These are phyloP conservation scores for Micractinium conductrix DNA, from an alignment of 139 green algal genomes.

Conservation along the genomic window DNA sequence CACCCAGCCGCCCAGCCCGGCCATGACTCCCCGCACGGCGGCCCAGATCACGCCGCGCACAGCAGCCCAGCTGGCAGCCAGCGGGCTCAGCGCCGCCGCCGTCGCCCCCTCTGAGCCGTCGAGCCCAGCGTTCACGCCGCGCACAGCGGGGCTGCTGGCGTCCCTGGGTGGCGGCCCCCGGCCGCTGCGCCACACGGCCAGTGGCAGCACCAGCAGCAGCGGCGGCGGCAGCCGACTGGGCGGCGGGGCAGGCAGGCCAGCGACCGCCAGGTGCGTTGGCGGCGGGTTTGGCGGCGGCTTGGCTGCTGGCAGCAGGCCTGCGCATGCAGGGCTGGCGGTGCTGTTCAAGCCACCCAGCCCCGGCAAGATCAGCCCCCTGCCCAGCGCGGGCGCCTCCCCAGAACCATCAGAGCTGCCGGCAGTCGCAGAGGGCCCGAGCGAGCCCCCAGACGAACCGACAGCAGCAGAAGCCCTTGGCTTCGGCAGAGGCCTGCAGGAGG, in stretches of 20 bases:
- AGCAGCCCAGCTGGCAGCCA: background rate
- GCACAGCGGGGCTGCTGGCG: background rate
- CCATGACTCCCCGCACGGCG: too few relatives aligned
- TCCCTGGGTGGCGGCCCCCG: background rate
- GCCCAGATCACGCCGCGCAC: too few relatives aligned
- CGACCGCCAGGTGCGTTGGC: background rate
- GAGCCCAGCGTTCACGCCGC: background rate
- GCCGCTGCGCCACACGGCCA: background rate
- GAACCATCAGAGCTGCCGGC: background rate
- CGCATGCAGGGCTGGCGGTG: background rate
- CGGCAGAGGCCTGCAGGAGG: background rate
- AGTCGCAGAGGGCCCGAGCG: too few relatives aligned
- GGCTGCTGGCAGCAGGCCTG: background rate
- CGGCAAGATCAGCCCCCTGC: slow-evolving; percentile 9
- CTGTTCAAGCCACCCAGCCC: slow-evolving; percentile 1
- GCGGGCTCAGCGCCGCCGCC: background rate
- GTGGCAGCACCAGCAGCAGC: background rate
- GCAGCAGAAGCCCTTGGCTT: too few relatives aligned
- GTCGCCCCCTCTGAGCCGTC: background rate
- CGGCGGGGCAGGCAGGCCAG: background rate
- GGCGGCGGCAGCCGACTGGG: background rate
- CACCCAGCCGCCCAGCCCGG: background rate
- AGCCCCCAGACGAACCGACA: too few relatives aligned
- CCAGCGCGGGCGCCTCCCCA: background rate
- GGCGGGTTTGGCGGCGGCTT: background rate